Evolutionary conservation across 2,329 filamentous ascomycete species (phyloP).

Genomic region (Mollisia scopiformis): DNA sequence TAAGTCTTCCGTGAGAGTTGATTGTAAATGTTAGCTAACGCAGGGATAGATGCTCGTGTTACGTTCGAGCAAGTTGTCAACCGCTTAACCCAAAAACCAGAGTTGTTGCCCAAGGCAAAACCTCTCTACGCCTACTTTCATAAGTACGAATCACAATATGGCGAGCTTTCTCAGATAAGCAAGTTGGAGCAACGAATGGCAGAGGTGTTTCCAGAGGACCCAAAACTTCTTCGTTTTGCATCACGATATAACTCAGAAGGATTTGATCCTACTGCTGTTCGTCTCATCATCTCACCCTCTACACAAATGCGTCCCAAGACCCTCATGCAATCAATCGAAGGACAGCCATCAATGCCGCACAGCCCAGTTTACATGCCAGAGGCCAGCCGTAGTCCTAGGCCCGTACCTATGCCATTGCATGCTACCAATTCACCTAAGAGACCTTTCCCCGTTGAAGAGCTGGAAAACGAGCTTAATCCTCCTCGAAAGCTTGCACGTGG

Average conservation of each 20-base stretch:
- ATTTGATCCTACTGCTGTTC: slow-evolving; percentile 83
- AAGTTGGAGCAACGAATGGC: slow-evolving; percentile 92
- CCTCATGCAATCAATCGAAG: slow-evolving; percentile 57
- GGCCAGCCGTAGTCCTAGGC: slow-evolving; percentile 37
- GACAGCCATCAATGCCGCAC: slow-evolving; percentile 45
- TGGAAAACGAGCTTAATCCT: slow-evolving; percentile 69
- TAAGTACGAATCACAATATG: slow-evolving; percentile 91
- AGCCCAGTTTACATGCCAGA: slow-evolving; percentile 37
- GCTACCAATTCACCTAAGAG: slow-evolving; percentile 42
- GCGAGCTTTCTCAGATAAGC: slow-evolving; percentile 86
- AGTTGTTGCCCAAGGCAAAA: slow-evolving; percentile 75
- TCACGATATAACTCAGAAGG: slow-evolving; percentile 72
- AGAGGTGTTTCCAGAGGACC: slow-evolving; percentile 90
- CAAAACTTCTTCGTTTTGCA: slow-evolving; percentile 73
- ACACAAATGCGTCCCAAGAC: slow-evolving; percentile 74
- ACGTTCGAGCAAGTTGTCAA: slow-evolving; percentile 95
- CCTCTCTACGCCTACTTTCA: slow-evolving; percentile 91
- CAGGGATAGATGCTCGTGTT: slow-evolving; percentile 76
- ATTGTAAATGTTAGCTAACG: slow-evolving; percentile 21
- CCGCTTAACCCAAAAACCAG: slow-evolving; percentile 76
- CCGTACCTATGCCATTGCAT: slow-evolving; percentile 34
- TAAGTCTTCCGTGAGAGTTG: slow-evolving; percentile 50
- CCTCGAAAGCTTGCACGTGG: slow-evolving; percentile 86
- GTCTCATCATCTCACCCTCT: slow-evolving; percentile 79
- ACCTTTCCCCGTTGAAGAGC: slow-evolving; percentile 61